Conservation (phyloP, 2,329 filamentous ascomycete genomes). For the Xylariaceae sp. region DNA sequence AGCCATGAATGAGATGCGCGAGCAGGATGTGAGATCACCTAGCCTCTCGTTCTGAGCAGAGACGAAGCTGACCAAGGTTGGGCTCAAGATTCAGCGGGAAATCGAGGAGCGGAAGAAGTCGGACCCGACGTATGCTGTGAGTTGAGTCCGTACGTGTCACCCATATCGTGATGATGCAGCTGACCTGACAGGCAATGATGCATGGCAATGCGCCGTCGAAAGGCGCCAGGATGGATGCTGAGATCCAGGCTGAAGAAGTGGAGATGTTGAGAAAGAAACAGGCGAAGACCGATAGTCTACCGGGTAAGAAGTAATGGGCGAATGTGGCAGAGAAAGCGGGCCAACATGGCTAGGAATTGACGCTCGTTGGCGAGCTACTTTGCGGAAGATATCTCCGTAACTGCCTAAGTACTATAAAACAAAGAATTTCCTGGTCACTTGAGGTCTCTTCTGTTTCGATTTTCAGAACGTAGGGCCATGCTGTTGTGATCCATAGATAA, state of each 20-base stretch:
- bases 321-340: too few species aligned
- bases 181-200: slow-evolving; percentile 18
- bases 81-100: slow-evolving; percentile 13
- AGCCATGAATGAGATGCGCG: slow-evolving; percentile 20
- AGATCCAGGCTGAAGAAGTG: slow-evolving; percentile 23
- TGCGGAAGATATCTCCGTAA: too few species aligned
- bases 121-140: slow-evolving; percentile 21
- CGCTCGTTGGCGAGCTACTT: too few species aligned
- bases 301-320: slow-evolving; percentile 15
- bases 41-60: background rate
- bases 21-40: slow-evolving; percentile 16
- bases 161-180: background rate
- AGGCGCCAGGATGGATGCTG: slow-evolving; percentile 22
- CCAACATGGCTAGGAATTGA: too few species aligned
- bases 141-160: slow-evolving; percentile 4
- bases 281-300: slow-evolving; percentile 18
- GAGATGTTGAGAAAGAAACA: slow-evolving; percentile 22
- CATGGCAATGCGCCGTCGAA: slow-evolving; percentile 22
- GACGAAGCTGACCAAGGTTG: background rate
- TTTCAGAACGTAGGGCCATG: too few species aligned
- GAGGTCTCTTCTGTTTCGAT: too few species aligned
- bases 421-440: too few species aligned
- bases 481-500: too few species aligned
- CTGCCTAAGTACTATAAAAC: too few species aligned
- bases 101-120: slow-evolving; percentile 21